A percentile compares a stretch with the other conserved stretches of the same genome.
These are phyloP conservation scores for Marasmius tenuissimus DNA, from an alignment of 1,284 basidiomycete species.

Conservation along the genomic window DNA sequence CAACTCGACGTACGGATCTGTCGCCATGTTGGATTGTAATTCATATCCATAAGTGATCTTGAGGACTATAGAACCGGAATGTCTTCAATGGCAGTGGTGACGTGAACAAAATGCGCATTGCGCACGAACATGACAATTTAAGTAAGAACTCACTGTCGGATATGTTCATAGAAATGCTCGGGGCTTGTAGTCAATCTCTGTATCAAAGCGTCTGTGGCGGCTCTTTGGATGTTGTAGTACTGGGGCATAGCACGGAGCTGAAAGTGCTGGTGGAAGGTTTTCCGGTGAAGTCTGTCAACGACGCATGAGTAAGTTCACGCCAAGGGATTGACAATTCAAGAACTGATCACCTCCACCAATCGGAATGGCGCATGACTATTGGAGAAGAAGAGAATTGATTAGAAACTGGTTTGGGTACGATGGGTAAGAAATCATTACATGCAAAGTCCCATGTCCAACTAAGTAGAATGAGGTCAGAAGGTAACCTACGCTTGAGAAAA, in stretches of 20 bases:
- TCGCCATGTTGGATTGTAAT: slow-evolving; percentile 23
- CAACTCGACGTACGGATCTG: slow-evolving; percentile 24
- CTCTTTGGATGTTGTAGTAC: slow-evolving; percentile 17
- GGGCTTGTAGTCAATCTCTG: slow-evolving; percentile 20
- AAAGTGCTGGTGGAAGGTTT: slow-evolving; percentile 22
- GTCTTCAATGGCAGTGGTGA: slow-evolving; percentile 13
- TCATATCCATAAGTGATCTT: slow-evolving; percentile 29
- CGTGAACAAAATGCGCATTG: not conserved
- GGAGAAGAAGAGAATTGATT: not conserved
- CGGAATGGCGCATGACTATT: slow-evolving; percentile 24
- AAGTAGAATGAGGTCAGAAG: no score
- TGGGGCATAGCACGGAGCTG: slow-evolving; percentile 12
- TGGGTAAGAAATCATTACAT: no score
- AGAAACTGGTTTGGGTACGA: not conserved
- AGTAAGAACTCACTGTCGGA: slow-evolving; percentile 25
- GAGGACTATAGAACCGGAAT: slow-evolving; percentile 24
- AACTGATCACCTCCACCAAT: slow-evolving; percentile 27
- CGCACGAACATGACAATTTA: not conserved
- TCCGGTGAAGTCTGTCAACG: slow-evolving; percentile 16
- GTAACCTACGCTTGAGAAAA: no score
- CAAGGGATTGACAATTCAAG: not conserved
- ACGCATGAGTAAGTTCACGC: not conserved
- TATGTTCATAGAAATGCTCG: slow-evolving; percentile 22
- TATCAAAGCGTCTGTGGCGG: slow-evolving; percentile 16
- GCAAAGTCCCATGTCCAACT: no score